phyloP scores from a whole-genome alignment of 805 yeast genomes.

The Scheffersomyces stipitis region DNA sequence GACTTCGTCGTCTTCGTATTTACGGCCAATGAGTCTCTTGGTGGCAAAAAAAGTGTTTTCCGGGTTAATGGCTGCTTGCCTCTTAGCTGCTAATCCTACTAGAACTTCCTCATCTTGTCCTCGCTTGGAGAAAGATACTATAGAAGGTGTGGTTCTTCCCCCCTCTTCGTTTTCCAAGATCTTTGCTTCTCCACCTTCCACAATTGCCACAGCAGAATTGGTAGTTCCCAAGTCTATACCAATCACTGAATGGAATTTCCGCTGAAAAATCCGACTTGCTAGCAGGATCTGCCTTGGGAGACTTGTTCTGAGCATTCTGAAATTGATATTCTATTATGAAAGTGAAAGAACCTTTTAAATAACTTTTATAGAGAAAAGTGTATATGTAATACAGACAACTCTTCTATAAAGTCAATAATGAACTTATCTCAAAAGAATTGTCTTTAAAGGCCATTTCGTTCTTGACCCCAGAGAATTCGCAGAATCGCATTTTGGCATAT shows the following conservation, averaged over 20 bases:
- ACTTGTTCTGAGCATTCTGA: too few relatives aligned
- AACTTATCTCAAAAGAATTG: too few relatives aligned
- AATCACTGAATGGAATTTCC: conserved; percentile 48
- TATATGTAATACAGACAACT: too few relatives aligned
- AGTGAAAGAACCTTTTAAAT: too few relatives aligned
- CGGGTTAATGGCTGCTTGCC: conserved; percentile 76
- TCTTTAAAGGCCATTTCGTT: too few relatives aligned
- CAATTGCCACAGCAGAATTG: conserved; percentile 80
- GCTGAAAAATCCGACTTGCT: too few relatives aligned
- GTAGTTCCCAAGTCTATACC: conserved; percentile 88
- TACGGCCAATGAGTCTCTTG: conserved; percentile 75
- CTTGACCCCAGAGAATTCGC: too few relatives aligned
- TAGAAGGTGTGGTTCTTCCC: conserved; percentile 74
- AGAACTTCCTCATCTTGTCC: conserved; percentile 25
- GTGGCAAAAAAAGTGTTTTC: conserved; percentile 81
- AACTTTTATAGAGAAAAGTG: too few relatives aligned
- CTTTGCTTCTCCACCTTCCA: conserved; percentile 60
- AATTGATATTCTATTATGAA: too few relatives aligned
- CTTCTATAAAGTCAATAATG: too few relatives aligned
- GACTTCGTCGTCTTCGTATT: conserved; percentile 65
- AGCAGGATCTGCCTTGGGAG: too few relatives aligned
- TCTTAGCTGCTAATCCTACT: conserved; percentile 68
- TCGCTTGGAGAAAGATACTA: conserved; percentile 60
- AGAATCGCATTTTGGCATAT: too few relatives aligned
- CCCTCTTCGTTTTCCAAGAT: conserved; percentile 80